Base-by-base conservation (phyloP, 2,329 filamentous ascomycete genomes). In the Kalaharituber pfeilii region DNA sequence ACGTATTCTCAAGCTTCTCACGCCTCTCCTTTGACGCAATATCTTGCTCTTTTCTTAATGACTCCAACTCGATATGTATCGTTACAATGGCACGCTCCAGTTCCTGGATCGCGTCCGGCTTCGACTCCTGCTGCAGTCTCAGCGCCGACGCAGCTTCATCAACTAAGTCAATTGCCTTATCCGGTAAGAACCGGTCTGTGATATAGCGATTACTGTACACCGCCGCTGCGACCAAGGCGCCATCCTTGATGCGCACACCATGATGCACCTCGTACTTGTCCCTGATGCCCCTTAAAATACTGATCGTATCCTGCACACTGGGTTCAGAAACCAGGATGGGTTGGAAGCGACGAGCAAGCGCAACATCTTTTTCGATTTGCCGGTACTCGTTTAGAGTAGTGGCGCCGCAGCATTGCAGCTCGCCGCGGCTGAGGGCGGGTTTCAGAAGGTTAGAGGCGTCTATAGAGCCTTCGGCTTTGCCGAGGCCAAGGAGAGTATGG, bases 211-310 rank as follows among this genome's bases (percentile, higher is more conserved):
- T 96, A 59, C 85, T 91, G 66, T 93, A 84, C 0, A 86, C 84
- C 1, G 89, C 88, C 2, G 91, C 89, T 1, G 91, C 87, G 13
- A 98, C 89, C 9, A 96, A 72, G 5, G 91, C 87, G 1, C 84
- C 82, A 64, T 96, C 91, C 0, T 86, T 94, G 61, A 98, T 96
- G 53, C 88, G 77, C 0, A 96, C 89, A 69, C 91, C 89, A 65
- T 98, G 91, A 62, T 96, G 91, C 0, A 96, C 86, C 67, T 96
- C 91, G 65, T 98, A 98, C 61, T 87, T 86, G 65, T 96, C 88
- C 66, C 96, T 96, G 72, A 98, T 95, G 50, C 62, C 91, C 65
- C 91, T 80, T 0, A 98, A 73, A 55, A 98, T 96, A 51, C 86
- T 94, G 58, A 98, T 88, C 0, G 91, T 95, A 62, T 95, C 88